phyloP scores from a whole-genome alignment of 2,329 filamentous ascomycete genomes.

The Ceratocystis destructans region DNA sequence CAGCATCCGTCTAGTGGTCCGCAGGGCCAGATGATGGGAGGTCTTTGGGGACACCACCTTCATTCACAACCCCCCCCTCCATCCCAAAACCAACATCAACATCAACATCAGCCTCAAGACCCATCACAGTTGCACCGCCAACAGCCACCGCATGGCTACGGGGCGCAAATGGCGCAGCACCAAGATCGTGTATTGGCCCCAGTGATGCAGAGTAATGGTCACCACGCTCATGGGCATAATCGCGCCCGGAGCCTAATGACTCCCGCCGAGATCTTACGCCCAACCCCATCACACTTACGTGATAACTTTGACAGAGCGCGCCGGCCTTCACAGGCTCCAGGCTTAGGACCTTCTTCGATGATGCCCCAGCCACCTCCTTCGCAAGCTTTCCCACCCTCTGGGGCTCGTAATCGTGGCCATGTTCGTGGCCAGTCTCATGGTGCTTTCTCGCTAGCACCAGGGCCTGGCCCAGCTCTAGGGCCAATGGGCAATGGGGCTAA shows the following conservation, averaged over 20 bases:
- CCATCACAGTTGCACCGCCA: neutral
- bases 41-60: neutral
- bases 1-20: slow-evolving; percentile 4
- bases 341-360: neutral
- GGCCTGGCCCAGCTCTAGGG: neutral
- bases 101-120: neutral
- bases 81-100: neutral
- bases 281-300: slow-evolving; percentile 12
- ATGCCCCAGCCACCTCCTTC: neutral
- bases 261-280: slow-evolving; percentile 16
- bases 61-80: neutral
- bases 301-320: slow-evolving; percentile 15
- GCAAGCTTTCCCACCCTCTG: neutral
- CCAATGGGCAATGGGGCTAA: neutral
- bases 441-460: slow-evolving; percentile 7
- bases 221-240: slow-evolving; percentile 13
- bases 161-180: slow-evolving; percentile 7
- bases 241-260: slow-evolving; percentile 17
- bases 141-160: neutral
- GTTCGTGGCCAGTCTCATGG: slow-evolving; percentile 16
- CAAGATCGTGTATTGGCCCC: slow-evolving; percentile 1
- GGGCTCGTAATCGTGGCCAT: slow-evolving; percentile 8
- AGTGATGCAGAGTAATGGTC: neutral
- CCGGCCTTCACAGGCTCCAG: slow-evolving; percentile 13
- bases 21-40: neutral